These are phyloP conservation scores for Moricandia moricandioides DNA, from an alignment of 345 rosid genomes.

Conservation along the genomic window DNA sequence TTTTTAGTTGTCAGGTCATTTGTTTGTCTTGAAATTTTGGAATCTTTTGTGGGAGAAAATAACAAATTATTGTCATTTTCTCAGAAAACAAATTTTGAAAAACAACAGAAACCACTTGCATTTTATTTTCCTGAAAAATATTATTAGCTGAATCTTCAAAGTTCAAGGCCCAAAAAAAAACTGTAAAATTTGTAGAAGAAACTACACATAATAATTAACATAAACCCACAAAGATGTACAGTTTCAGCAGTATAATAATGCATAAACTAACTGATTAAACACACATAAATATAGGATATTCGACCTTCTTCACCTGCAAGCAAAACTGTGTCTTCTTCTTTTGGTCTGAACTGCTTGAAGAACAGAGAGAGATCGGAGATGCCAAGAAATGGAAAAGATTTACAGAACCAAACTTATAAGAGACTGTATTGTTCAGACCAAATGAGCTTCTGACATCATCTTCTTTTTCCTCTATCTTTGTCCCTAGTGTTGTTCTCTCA, in stretches of 20 bases:
- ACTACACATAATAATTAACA: neutral
- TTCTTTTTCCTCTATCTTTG: slow-evolving; percentile 28
- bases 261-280: neutral
- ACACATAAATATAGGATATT: neutral
- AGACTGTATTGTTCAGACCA: neutral
- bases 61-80: neutral
- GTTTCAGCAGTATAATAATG: slow-evolving; percentile 1
- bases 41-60: neutral
- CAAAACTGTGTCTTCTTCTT: slow-evolving; percentile 19
- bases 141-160: slow-evolving; percentile 18
- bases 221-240: neutral
- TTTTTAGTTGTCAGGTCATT: slow-evolving; percentile 29
- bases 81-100: neutral
- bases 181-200: slow-evolving; percentile 1
- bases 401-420: neutral
- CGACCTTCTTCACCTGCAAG: slow-evolving; percentile 27
- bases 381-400: neutral
- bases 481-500: slow-evolving; percentile 33
- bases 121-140: neutral
- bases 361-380: slow-evolving; percentile 29
- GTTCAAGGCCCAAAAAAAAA: neutral
- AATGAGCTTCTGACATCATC: slow-evolving; percentile 14
- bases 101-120: slow-evolving; percentile 5
- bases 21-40: slow-evolving; percentile 1
- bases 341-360: neutral